Evolutionary conservation across 164 flowering plant genomes (phyloP), one percentile per base, ranked within the genome.

Genomic region (Macadamia integrifolia): DNA sequence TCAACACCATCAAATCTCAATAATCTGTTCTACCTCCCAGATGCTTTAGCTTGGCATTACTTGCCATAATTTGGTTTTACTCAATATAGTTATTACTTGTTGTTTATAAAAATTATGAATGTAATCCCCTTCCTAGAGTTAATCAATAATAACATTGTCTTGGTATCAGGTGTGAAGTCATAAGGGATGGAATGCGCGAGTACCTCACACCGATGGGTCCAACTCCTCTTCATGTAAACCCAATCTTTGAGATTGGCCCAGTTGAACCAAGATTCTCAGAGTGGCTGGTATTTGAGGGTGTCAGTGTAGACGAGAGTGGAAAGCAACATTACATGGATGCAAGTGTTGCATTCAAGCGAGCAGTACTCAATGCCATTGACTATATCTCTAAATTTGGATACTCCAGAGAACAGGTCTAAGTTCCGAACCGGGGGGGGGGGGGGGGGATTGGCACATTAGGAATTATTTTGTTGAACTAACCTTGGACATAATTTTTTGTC

Each of bases 181-280:
- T 89, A 77, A 79, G 95, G 69, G 90, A 80, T 10, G 99, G 99
- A 62, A 94, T 94, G 97, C 79, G 79, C 75, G 86, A 87, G 72
- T 94, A 90, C 82, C 87, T 92, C 29, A 94, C 98, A 52, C 97
- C 97, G 52, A 92, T 94, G 99, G 97, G 97, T 29, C 99, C 97
- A 0, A 92, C 97, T 49, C 83, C 84, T 32, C 93, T 94, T 50
- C 96, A 92, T 67, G 97, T 94, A 23, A 94, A 94, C 71, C 98
- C 97, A 3, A 90, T 94, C 78, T 94, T 91, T 52, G 97, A 91
- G 82, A 94, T 88, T 58, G 98, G 97, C 4, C 95, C 97, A 0
- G 81, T 92, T 1, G 96, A 94, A 71, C 98, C 97, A 53, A 84
- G 95, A 74, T 94, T 94, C 85, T 91, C 97, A 13, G 98, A 94